Evolutionary conservation across 2,329 filamentous ascomycete genomes (phyloP), one percentile per base, ranked within the genome.

Genomic region (Botrytis tulipae): DNA sequence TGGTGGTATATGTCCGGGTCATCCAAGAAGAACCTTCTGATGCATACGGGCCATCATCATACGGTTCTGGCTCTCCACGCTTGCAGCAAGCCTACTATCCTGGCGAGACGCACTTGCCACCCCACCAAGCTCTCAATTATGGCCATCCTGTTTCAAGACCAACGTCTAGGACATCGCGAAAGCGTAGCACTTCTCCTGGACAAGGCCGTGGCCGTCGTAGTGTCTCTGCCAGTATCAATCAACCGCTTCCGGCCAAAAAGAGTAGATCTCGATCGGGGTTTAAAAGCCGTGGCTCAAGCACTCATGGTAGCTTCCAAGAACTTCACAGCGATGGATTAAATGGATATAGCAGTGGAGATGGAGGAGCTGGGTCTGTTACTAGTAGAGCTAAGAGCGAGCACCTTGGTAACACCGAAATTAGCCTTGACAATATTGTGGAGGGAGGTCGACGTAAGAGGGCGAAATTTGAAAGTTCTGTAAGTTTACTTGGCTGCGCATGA

Each of bases 361-460:
- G 91, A 75, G 93, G 91, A 42, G 89, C 92, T 75, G 92, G 90
- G 77, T 95, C 93, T 72, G 87, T 92, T 77, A 92, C 92, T 74
- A 91, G 92, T 79, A 92, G 92, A 82, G 89, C 88, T 78, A 94
- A 93, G 82, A 90, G 87, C 77, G 95, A 98, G 80, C 92, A 94
- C 77, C 89, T 97, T 79, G 94, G 93, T 67, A 98, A 94, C 82
- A 97, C 96, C 25, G 96, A 99, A 79, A 99, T 99, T 81, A 98
- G 95, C 82, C 90, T 98, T 78, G 95, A 98, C 79, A 99, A 99
- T 82, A 98, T 99, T 83, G 93, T 99, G 75, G 95, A 98, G 84
- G 96, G 97, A 81, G 95, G 95, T 78, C 92, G 96, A 83, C 91
- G 96, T 81, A 98, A 98, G 86, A 90, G 94, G 81, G 93, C 95